These are phyloP conservation scores for Lactarius evosmus DNA, from an alignment of 768 basidiomycete genomes.

Conservation along the genomic window DNA sequence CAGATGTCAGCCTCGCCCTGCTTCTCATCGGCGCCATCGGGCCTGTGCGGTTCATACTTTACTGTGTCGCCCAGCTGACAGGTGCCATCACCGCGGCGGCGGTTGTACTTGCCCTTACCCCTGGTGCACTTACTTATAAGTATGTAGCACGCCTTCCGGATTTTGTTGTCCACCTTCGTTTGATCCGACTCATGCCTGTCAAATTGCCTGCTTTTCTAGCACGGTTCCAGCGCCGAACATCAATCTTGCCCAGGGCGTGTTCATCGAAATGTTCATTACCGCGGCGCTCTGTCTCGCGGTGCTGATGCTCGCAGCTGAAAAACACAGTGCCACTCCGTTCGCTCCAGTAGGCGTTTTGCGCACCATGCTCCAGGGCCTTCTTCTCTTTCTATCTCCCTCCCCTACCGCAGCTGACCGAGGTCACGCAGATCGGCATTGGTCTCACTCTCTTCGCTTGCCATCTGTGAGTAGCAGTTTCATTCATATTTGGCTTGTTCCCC, in stretches of 20 bases:
- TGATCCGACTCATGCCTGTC: not conserved
- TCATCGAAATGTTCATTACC: slow-evolving; percentile 72
- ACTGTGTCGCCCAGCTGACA: slow-evolving; percentile 56
- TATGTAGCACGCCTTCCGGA: slow-evolving; percentile 37
- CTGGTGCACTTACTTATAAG: slow-evolving; percentile 54
- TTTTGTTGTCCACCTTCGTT: not conserved
- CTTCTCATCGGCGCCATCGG: slow-evolving; percentile 53
- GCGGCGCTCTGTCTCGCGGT: slow-evolving; percentile 56
- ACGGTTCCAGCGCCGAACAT: slow-evolving; percentile 46
- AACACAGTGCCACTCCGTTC: slow-evolving; percentile 61
- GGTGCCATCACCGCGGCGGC: slow-evolving; percentile 61
- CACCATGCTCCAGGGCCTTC: too few relatives aligned
- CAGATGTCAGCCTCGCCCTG: slow-evolving; percentile 57
- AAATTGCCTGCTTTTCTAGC: slow-evolving; percentile 34
- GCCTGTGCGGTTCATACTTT: slow-evolving; percentile 56
- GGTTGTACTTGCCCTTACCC: slow-evolving; percentile 52
- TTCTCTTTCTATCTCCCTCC: not conserved
- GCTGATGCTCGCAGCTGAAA: slow-evolving; percentile 73
- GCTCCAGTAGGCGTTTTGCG: slow-evolving; percentile 49
- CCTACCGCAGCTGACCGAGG: not conserved
- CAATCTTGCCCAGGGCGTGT: slow-evolving; percentile 56
- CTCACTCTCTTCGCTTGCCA: slow-evolving; percentile 62
- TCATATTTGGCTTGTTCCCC: not conserved
- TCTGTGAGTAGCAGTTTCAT: slow-evolving; percentile 40
- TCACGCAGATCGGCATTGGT: slow-evolving; percentile 55